phyloP scores from a whole-genome alignment of 108 stramenopile genomes.

The Stephanodiscus minutulus region DNA sequence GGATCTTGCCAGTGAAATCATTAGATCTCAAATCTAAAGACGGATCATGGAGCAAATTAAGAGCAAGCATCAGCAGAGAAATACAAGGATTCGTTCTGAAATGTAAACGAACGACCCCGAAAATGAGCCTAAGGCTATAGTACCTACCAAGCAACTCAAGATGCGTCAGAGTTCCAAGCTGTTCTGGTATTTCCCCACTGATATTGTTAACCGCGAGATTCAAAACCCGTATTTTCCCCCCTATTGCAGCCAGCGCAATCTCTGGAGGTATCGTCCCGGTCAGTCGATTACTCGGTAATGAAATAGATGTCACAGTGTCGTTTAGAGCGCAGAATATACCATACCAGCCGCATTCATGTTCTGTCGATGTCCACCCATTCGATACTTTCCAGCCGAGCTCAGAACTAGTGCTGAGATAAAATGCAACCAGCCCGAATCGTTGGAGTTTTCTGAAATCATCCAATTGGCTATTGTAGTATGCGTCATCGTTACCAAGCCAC shows the following conservation, averaged over 20 bases:
- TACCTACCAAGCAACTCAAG: constrained; percentile 54
- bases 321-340: constrained; percentile 32
- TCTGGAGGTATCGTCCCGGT: constrained; percentile 38
- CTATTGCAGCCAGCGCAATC: constrained; percentile 32
- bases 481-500: constrained; percentile 25
- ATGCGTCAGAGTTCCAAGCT: constrained; percentile 46
- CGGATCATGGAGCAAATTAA: neutral
- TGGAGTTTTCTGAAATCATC: constrained; percentile 30
- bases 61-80: neutral
- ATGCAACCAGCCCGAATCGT: constrained; percentile 34
- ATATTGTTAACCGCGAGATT: constrained; percentile 35
- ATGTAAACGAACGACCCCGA: neutral
- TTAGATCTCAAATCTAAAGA: constrained; percentile 31
- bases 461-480: constrained; percentile 10
- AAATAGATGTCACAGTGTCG: constrained; percentile 32
- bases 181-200: constrained; percentile 50
- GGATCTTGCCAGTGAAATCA: constrained; percentile 56
- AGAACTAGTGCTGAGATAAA: constrained; percentile 29
- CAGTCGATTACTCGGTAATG: constrained; percentile 35
- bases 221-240: constrained; percentile 25
- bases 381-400: constrained; percentile 31
- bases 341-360: constrained; percentile 41
- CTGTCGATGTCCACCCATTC: constrained; percentile 27
- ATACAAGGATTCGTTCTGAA: neutral
- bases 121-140: constrained; percentile 35